Base-by-base conservation (phyloP, 2,329 filamentous ascomycete genomes). In the Hypoxylon sp. region DNA sequence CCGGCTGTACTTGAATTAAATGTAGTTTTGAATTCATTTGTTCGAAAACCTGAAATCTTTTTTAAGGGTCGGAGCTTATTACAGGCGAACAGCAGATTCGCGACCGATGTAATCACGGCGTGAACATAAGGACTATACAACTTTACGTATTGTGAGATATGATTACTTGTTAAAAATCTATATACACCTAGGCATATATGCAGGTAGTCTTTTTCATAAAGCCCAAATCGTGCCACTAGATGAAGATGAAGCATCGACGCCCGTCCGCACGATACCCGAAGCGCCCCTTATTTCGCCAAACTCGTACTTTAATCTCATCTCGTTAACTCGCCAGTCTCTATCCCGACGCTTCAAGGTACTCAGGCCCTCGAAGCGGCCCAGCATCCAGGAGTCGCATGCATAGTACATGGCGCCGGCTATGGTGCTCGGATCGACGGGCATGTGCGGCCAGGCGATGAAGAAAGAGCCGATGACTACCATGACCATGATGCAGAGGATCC, bases 331-430 rank as follows among this genome's bases (percentile, higher is more conserved):
- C 17, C 54, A 42, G 55, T 74, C 69, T 20, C 71, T 60, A 27
- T 69, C 63, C 21, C 52, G 46, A 35, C 65, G 63, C 3, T 46
- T 47, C 46, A 73, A 23, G 23, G 55, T 53, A 26, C 61, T 61
- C 16, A 70, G 23, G 4, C 68, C 66, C 16, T 65, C 64, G 12
- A 73, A 53, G n/a, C 59, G 60, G 30, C 57, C 55, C 5, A 71
- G 42, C 67, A 73, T 64, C 55, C 62, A 61, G 38, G 68, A 68
- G 52, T 70, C 69, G 40, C 63, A 67, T 16, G 72, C 60, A 31
- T 71, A 69, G 38, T 67, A 68, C 65, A 71, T 64, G 4, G 71
- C 65, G 13, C 69, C 69, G 0, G 68, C 69, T 6, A 74, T 66
- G 8, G 64, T 71, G 47, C 63, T 67, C 7, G 69, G 71, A 19